Conservation (phyloP, 805 yeast genomes). For the Myxozyma neglecta region DNA sequence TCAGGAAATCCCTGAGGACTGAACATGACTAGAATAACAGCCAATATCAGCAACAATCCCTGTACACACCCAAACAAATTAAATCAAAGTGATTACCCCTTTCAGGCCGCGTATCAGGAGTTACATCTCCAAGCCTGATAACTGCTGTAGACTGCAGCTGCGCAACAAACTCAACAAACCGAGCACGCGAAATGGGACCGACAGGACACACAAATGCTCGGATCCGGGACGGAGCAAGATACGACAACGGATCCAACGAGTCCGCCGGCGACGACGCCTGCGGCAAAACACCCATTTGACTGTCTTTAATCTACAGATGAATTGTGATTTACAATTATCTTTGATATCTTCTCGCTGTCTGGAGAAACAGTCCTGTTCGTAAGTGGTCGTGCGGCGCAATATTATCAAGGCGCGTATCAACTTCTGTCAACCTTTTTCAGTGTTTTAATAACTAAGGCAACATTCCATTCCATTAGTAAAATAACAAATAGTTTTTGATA, state of each 20-base stretch:
- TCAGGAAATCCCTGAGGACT: slow-evolving; percentile 84
- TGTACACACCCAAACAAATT: background rate
- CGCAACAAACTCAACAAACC: slow-evolving; percentile 41
- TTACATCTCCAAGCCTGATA: slow-evolving; percentile 71
- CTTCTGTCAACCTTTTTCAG: background rate
- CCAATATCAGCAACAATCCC: background rate
- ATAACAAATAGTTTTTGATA: background rate
- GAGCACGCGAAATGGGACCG: slow-evolving; percentile 27
- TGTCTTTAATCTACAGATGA: background rate
- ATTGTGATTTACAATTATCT: background rate
- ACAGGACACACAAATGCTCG: slow-evolving; percentile 32
- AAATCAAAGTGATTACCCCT: slow-evolving; percentile 33
- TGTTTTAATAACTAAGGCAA: background rate
- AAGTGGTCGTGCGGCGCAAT: no score
- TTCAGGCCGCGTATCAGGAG: slow-evolving; percentile 56
- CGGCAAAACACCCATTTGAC: slow-evolving; percentile 6
- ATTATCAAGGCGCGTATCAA: no score
- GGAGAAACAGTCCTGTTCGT: no score
- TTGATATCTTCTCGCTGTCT: no score
- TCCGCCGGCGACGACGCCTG: background rate
- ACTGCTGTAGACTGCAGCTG: slow-evolving; percentile 54
- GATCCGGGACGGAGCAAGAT: slow-evolving; percentile 31
- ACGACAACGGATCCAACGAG: slow-evolving; percentile 28
- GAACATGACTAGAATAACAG: slow-evolving; percentile 47
- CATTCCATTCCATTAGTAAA: background rate